phyloP scores from a whole-genome alignment of 768 basidiomycete genomes.

The Leccinum rimulosum region DNA sequence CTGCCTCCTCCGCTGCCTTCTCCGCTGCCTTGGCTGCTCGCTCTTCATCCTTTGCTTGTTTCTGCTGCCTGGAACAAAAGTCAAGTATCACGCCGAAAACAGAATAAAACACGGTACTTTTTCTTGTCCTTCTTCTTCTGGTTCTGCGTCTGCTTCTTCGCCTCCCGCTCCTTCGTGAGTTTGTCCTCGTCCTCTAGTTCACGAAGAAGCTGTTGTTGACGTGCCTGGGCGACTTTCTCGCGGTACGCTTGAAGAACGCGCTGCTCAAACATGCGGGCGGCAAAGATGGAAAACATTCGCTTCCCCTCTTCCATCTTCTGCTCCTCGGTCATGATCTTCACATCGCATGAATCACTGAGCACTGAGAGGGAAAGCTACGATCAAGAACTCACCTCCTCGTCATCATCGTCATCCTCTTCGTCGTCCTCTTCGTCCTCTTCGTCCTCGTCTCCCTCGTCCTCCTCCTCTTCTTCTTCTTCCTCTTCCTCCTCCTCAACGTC shows the following conservation, averaged over 20 bases:
- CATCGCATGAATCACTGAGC: conserved; percentile 12
- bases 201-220: conserved; percentile 87
- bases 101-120: conserved; percentile 51
- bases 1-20: conserved; percentile 83
- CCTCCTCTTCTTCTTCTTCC: conserved; percentile 53
- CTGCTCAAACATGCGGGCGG: conserved; percentile 99
- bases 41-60: conserved; percentile 90
- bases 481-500: conserved; percentile 60
- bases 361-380: conserved; percentile 2
- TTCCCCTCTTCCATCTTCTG: conserved; percentile 99
- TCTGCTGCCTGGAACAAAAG: conserved; percentile 66
- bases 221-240: conserved; percentile 94
- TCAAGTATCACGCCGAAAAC: conserved; percentile 4
- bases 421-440: conserved; percentile 69
- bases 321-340: conserved; percentile 83
- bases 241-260: conserved; percentile 95
- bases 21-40: conserved; percentile 79
- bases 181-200: conserved; percentile 97
- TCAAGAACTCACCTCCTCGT: conserved; percentile 41
- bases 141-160: conserved; percentile 88
- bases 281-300: conserved; percentile 99
- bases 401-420: conserved; percentile 49
- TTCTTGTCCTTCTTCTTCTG: conserved; percentile 99
- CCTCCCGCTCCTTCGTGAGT: conserved; percentile 79
- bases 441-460: conserved; percentile 61